Evolutionary conservation across 441 rosid genomes (phyloP).

Genomic region (Macaranga tanarius): DNA sequence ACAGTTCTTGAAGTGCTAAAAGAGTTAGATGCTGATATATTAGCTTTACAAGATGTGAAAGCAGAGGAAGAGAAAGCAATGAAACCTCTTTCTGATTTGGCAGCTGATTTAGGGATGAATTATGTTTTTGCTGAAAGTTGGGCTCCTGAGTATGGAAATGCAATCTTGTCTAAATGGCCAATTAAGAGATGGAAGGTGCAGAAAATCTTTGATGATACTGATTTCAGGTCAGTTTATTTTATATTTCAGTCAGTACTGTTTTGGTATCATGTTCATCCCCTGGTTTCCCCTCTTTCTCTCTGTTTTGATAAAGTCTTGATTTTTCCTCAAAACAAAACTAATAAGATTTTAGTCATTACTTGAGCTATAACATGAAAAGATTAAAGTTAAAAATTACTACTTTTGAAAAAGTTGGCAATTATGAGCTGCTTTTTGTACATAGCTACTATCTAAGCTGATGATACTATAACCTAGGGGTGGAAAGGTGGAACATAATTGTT

Average conservation of each 20-base stretch:
- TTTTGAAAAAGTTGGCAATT: slow-evolving; percentile 29
- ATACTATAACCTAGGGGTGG: too few relatives aligned
- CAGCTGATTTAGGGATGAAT: slow-evolving; percentile 76
- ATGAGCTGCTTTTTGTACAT: slow-evolving; percentile 15
- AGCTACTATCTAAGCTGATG: too few relatives aligned
- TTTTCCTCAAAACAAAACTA: neutral
- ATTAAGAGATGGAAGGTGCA: slow-evolving; percentile 64
- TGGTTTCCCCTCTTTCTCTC: neutral
- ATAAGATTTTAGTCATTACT: neutral
- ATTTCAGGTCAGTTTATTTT: slow-evolving; percentile 57
- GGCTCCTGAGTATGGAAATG: slow-evolving; percentile 99
- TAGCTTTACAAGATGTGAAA: slow-evolving; percentile 90
- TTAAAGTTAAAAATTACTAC: neutral
- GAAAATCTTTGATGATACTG: slow-evolving; percentile 79
- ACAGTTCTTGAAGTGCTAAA: slow-evolving; percentile 69
- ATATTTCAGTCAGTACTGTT: neutral
- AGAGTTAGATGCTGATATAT: slow-evolving; percentile 76
- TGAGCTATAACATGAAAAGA: neutral
- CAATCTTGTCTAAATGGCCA: slow-evolving; percentile 86
- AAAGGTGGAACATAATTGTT: too few relatives aligned
- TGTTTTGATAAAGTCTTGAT: neutral
- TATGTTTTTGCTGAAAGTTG: slow-evolving; percentile 96
- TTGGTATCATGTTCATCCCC: neutral
- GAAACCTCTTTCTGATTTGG: slow-evolving; percentile 91
- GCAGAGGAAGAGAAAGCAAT: slow-evolving; percentile 93